Evolutionary conservation across 2,329 filamentous ascomycete species (phyloP).

Genomic region (Didymosphaeria variabile): DNA sequence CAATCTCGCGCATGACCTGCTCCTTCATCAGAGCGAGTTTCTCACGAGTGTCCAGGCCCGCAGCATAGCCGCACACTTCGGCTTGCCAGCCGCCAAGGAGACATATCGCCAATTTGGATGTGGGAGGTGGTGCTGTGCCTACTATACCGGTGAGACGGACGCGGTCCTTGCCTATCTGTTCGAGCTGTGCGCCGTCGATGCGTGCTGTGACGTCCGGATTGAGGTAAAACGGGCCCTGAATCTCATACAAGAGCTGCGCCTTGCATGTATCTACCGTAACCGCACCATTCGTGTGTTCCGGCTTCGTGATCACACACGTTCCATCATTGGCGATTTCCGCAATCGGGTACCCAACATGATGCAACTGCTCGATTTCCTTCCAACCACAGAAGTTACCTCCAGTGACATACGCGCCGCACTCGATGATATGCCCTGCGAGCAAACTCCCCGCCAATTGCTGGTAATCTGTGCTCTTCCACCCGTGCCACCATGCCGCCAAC

Average conservation of each 20-base stretch:
- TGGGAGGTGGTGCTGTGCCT: conserved; percentile 56
- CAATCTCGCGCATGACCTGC: conserved; percentile 24
- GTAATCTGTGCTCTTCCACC: conserved; percentile 26
- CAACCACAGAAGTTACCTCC: conserved; percentile 48
- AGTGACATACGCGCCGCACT: conserved; percentile 49
- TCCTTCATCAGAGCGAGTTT: conserved; percentile 26
- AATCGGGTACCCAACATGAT: conserved; percentile 37
- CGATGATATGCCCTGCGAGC: conserved; percentile 52
- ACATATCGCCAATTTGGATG: conserved; percentile 53
- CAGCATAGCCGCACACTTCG: conserved; percentile 25
- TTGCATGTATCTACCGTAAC: conserved; percentile 59
- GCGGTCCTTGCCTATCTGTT: conserved; percentile 18
- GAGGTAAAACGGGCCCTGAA: conserved; percentile 28
- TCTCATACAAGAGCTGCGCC: conserved; percentile 59
- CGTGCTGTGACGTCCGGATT: conserved; percentile 27
- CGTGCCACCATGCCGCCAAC: conserved; percentile 38
- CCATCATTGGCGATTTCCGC: conserved; percentile 23
- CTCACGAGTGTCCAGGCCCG: conserved; percentile 28
- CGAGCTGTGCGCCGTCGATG: conserved; percentile 20
- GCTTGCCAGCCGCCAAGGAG: conserved; percentile 37
- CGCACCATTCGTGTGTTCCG: conserved; percentile 37
- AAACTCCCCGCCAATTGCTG: conserved; percentile 47
- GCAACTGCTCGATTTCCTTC: conserved; percentile 36
- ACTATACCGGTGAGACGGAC: conserved; percentile 51
- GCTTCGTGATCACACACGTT: conserved; percentile 36